Conservation (phyloP, 2,329 filamentous ascomycete species). For the Anthostomella pinea region DNA sequence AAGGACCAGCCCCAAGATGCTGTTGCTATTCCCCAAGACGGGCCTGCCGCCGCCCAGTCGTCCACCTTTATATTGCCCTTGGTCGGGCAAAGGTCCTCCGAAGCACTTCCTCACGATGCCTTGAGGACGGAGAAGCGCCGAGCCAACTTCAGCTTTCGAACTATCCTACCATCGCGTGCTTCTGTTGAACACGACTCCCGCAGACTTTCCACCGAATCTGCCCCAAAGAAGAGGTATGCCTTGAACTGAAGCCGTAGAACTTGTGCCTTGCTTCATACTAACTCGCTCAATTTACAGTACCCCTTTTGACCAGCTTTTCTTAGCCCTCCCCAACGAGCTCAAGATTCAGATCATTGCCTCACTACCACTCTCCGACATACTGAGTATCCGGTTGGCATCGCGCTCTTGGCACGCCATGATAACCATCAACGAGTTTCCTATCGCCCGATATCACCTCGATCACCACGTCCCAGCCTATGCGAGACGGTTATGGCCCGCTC, state of each 20-base stretch:
- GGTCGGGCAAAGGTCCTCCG: slow-evolving; percentile 31
- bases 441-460: slow-evolving; percentile 59
- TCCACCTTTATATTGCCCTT: slow-evolving; percentile 51
- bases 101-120: slow-evolving; percentile 32
- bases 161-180: slow-evolving; percentile 30
- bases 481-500: slow-evolving; percentile 54
- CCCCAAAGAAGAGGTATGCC: slow-evolving; percentile 27
- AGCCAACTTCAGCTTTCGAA: slow-evolving; percentile 29
- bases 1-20: slow-evolving; percentile 40
- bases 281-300: slow-evolving; percentile 27
- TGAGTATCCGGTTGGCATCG: slow-evolving; percentile 57
- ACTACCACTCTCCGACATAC: slow-evolving; percentile 57
- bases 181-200: slow-evolving; percentile 31
- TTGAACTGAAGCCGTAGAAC: background rate
- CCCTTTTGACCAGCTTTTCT: slow-evolving; percentile 56
- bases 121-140: slow-evolving; percentile 31
- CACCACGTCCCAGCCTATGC: slow-evolving; percentile 60
- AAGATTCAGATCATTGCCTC: slow-evolving; percentile 61
- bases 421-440: slow-evolving; percentile 57
- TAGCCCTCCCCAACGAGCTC: slow-evolving; percentile 57
- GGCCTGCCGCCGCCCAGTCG: slow-evolving; percentile 28
- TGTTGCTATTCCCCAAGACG: slow-evolving; percentile 23
- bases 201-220: slow-evolving; percentile 23
- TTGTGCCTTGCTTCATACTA: slow-evolving; percentile 1
- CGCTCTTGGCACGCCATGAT: slow-evolving; percentile 59